These are phyloP conservation scores for Neurospora sp. DNA, from an alignment of 495 filamentous ascomycete genomes.

Conservation along the genomic window DNA sequence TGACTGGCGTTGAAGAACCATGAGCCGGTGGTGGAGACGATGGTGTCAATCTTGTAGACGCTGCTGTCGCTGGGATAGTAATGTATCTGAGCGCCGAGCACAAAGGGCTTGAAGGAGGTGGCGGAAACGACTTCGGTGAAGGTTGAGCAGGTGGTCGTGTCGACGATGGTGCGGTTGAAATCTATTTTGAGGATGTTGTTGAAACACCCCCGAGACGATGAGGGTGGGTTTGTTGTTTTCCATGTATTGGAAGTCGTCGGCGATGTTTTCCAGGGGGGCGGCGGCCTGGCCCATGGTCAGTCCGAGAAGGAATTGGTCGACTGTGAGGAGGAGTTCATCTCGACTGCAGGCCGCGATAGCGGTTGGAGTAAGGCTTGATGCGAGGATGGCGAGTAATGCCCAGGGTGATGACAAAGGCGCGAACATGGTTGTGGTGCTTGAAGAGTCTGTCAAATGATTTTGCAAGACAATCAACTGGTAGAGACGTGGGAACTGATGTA, in stretches of 20 bases:
- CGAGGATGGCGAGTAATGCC: neutral
- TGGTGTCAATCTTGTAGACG: constrained; percentile 25
- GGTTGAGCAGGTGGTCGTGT: constrained; percentile 22
- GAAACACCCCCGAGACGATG: constrained; percentile 18
- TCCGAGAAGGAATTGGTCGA: neutral
- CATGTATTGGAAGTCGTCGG: constrained; percentile 9
- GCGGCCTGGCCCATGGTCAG: neutral
- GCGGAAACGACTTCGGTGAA: constrained; percentile 30
- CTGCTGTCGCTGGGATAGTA: constrained; percentile 18
- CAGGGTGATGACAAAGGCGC: neutral
- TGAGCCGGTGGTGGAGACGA: constrained; percentile 27
- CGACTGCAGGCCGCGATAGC: neutral
- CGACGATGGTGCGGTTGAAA: constrained; percentile 21
- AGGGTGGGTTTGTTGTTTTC: constrained; percentile 23
- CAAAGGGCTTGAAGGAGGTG: constrained; percentile 22
- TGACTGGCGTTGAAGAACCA: constrained; percentile 33
- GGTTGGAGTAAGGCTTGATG: neutral
- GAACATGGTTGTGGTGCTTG: neutral
- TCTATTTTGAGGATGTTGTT: constrained; percentile 19
- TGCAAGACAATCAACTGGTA: neutral
- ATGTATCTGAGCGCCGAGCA: constrained; percentile 34
- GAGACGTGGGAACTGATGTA: neutral
- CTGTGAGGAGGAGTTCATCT: neutral
- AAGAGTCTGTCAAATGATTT: neutral
- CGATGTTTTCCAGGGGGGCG: neutral